A percentile compares a stretch with the other conserved stretches of the same genome.
phyloP scores from a whole-genome alignment of 257 asterid species.

The Thymus mandschuricus region DNA sequence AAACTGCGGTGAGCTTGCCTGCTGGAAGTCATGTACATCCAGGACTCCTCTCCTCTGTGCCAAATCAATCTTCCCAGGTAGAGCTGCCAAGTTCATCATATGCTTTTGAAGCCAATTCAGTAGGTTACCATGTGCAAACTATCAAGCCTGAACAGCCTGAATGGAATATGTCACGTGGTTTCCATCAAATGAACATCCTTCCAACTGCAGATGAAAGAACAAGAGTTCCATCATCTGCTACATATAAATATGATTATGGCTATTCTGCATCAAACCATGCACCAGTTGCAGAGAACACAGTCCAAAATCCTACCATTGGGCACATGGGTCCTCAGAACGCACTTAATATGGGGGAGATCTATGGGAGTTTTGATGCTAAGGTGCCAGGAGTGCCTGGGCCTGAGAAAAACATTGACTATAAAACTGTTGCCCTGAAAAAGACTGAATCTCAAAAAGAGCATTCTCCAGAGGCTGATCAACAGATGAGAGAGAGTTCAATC shows the following conservation, averaged over 20 bases:
- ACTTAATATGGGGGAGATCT: conserved; percentile 41
- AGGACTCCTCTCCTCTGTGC: conserved; percentile 36
- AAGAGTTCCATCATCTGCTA: conserved; percentile 34
- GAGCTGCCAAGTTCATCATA: conserved; percentile 46
- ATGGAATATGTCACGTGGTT: conserved; percentile 47
- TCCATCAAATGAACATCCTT: conserved; percentile 40
- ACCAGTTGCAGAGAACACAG: conserved; percentile 42
- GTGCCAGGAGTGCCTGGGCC: conserved; percentile 41
- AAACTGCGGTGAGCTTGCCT: conserved; percentile 41
- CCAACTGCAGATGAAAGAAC: conserved; percentile 40
- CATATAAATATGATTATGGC: conserved; percentile 43
- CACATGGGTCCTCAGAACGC: conserved; percentile 45
- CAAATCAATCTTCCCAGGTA: conserved; percentile 35
- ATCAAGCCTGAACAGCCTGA: conserved; percentile 51
- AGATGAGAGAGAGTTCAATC: conserved; percentile 56
- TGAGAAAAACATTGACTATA: conserved; percentile 45
- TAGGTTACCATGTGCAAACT: conserved; percentile 41
- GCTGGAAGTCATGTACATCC: conserved; percentile 40
- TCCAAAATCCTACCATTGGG: conserved; percentile 43
- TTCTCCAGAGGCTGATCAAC: conserved; percentile 47
- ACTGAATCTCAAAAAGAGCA: conserved; percentile 47
- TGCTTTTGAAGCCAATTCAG: conserved; percentile 49
- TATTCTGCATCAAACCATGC: conserved; percentile 49
- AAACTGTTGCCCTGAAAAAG: conserved; percentile 45
- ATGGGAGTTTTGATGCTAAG: conserved; percentile 38